Evolutionary conservation across 208 protist species (phyloP).

Genomic region (Phytomonas sp.): DNA sequence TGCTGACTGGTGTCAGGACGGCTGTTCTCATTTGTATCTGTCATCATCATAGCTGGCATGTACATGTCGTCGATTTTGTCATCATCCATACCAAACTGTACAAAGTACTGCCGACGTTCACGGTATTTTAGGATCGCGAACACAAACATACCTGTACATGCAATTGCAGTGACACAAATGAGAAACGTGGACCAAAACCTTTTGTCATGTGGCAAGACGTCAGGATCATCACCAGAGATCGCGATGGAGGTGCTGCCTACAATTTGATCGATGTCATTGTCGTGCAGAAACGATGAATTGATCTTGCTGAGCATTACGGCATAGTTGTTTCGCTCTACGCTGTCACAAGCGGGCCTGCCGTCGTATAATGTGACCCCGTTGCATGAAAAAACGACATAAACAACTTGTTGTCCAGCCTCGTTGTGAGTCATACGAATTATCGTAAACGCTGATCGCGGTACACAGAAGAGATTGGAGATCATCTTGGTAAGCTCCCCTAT

Average conservation of each 20-base stretch:
- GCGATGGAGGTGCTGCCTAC: conserved; percentile 26
- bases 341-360: conserved; percentile 19
- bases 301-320: conserved; percentile 16
- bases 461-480: not conserved
- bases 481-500: not conserved
- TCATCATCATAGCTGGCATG: conserved; percentile 8
- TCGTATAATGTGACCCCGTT: not conserved
- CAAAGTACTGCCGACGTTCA: conserved; percentile 65
- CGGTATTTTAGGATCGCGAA: conserved; percentile 57
- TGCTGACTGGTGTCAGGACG: not conserved
- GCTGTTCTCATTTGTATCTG: not conserved
- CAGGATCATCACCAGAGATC: conserved; percentile 30
- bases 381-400: conserved; percentile 9
- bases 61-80: conserved; percentile 82
- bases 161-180: conserved; percentile 24
- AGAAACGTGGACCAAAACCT: conserved; percentile 15
- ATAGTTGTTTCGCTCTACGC: conserved; percentile 41
- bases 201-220: not conserved
- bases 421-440: not conserved
- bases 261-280: conserved; percentile 18
- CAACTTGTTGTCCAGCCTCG: conserved; percentile 1
- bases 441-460: not conserved
- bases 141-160: conserved; percentile 19
- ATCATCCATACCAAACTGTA: conserved; percentile 64
- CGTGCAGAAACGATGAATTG: conserved; percentile 8